Evolutionary conservation across 208 protist genomes (phyloP).

Genomic region (Trypanosoma conorhini): DNA sequence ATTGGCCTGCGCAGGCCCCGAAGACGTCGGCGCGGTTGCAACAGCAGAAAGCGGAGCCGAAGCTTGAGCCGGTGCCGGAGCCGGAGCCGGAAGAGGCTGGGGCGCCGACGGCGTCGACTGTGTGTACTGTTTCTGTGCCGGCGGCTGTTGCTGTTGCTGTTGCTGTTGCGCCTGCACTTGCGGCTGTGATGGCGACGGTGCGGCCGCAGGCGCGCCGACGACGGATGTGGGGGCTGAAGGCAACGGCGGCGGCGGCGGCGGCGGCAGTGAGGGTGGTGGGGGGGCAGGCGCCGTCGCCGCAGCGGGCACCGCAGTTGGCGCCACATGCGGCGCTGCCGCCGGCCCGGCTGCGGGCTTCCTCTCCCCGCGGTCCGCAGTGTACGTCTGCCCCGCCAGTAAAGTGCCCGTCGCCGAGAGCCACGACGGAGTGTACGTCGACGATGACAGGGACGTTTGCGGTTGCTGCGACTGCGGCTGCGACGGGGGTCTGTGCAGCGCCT

Average conservation of each 20-base stretch:
- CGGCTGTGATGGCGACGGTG: conserved; percentile 14
- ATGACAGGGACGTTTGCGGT: not conserved
- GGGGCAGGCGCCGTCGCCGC: not conserved
- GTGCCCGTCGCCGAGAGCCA: conserved; percentile 18
- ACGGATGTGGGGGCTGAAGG: not conserved
- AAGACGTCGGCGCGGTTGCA: not conserved
- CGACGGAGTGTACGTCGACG: conserved; percentile 11
- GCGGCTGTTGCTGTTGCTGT: conserved; percentile 9
- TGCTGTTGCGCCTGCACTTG: not conserved
- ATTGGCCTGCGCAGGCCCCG: not conserved
- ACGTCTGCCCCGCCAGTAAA: not conserved
- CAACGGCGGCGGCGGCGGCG: not conserved
- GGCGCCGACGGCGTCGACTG: not conserved
- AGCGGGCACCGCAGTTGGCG: not conserved
- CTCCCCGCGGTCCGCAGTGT: not conserved
- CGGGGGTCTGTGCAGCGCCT: not conserved
- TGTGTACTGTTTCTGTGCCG: not conserved
- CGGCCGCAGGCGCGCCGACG: not conserved
- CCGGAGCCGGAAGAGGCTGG: not conserved
- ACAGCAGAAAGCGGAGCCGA: not conserved
- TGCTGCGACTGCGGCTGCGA: not conserved
- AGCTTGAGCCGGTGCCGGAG: too few species aligned
- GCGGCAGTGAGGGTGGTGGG: not conserved
- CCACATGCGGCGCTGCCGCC: not conserved
- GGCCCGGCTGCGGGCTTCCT: not conserved